These are phyloP conservation scores for Inonotus hispidus DNA, from an alignment of 1,284 basidiomycete species.

Conservation along the genomic window DNA sequence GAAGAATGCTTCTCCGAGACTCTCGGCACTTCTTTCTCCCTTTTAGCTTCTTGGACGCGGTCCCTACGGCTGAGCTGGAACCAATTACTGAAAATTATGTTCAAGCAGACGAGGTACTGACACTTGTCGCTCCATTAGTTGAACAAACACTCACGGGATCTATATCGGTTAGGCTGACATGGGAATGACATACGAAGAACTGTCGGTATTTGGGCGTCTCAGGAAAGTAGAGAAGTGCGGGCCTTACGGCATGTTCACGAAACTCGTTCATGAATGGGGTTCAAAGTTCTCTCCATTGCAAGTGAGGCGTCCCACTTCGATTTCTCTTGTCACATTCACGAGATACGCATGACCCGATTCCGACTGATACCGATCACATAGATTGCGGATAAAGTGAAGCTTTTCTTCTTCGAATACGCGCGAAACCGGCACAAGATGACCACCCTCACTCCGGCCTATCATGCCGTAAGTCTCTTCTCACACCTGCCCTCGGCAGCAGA, in stretches of 20 bases:
- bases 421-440: constrained; percentile 99
- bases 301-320: constrained; percentile 36
- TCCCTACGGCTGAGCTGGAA: constrained; percentile 94
- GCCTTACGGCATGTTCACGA: constrained; percentile 95
- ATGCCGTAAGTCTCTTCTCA: constrained; percentile 63
- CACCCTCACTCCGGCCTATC: constrained; percentile 93
- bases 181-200: constrained; percentile 99
- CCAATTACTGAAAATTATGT: constrained; percentile 93
- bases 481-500: constrained; percentile 4
- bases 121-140: constrained; percentile 1
- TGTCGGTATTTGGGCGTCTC: constrained; percentile 88
- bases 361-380: constrained; percentile 28
- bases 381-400: constrained; percentile 97
- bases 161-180: constrained; percentile 69
- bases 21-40: neutral
- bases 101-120: constrained; percentile 84
- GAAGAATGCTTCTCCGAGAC: neutral
- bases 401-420: constrained; percentile 96
- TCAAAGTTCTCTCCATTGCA: constrained; percentile 71
- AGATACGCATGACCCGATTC: neutral
- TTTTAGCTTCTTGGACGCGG: constrained; percentile 80
- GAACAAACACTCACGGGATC: neutral
- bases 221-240: constrained; percentile 97
- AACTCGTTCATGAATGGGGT: constrained; percentile 92
- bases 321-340: neutral